A percentile compares a stretch with the other conserved stretches of the same genome.
Evolutionary conservation across 2,329 filamentous ascomycete genomes (phyloP).

Genomic region (Alternaria novae-zelandiae): DNA sequence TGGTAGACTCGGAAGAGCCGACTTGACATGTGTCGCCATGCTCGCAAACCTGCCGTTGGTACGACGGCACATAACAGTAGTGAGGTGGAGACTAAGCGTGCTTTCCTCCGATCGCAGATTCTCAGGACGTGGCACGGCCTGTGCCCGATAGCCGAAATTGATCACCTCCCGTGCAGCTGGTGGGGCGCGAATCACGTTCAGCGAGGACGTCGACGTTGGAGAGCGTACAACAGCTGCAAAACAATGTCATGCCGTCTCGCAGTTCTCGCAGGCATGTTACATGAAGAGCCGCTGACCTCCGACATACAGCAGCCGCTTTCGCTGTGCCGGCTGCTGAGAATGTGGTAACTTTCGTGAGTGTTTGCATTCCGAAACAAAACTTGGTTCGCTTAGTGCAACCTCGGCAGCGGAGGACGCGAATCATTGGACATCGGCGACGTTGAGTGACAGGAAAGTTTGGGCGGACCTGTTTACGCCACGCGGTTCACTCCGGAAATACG

Average conservation of each 20-base stretch:
- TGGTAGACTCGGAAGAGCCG: not conserved
- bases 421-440: not conserved
- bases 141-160: slow-evolving; percentile 1
- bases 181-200: not conserved
- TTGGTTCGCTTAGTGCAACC: not conserved
- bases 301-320: not conserved
- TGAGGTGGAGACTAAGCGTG: not conserved
- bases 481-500: not conserved
- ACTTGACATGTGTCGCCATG: not conserved
- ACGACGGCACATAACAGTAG: not conserved
- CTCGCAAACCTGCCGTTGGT: not conserved
- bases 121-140: not conserved
- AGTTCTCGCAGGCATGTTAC: not conserved
- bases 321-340: not conserved
- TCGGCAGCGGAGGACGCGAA: not conserved
- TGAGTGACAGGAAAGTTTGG: not conserved
- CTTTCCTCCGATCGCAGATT: not conserved
- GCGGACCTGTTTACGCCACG: not conserved
- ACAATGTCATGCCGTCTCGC: not conserved
- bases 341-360: slow-evolving; percentile 8
- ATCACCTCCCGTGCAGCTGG: not conserved
- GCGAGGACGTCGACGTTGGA: not conserved
- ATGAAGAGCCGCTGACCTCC: not conserved
- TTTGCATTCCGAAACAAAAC: slow-evolving; percentile 6
- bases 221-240: not conserved